Percentiles rank a stretch among this genome's conserved stretches.
These are phyloP conservation scores for Nicotiana tomentosiformis DNA, from an alignment of 257 asterid genomes.

Conservation along the genomic window DNA sequence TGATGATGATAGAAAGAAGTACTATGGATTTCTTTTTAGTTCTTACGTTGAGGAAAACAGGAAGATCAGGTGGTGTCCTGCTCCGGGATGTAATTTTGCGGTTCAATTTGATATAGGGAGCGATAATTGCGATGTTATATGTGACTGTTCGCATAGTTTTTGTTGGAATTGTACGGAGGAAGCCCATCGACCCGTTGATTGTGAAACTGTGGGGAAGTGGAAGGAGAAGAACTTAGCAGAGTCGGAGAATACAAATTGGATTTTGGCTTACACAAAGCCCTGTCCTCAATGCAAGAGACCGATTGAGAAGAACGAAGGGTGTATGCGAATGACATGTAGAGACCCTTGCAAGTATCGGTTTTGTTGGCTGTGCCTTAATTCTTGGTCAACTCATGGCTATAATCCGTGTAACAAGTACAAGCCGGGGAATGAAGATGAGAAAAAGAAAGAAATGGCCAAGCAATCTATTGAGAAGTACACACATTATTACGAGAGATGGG, in stretches of 20 bases:
- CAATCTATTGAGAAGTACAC: constrained; percentile 13
- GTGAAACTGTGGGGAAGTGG: constrained; percentile 29
- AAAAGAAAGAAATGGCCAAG: constrained; percentile 12
- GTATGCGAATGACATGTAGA: constrained; percentile 12
- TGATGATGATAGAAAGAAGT: constrained; percentile 2
- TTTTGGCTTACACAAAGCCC: constrained; percentile 16
- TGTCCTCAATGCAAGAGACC: constrained; percentile 15
- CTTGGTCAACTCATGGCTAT: constrained; percentile 12
- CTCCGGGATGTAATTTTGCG: constrained; percentile 15
- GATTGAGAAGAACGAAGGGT: constrained; percentile 16
- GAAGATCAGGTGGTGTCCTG: constrained; percentile 23
- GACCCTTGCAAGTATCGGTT: constrained; percentile 12
- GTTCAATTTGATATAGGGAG: constrained; percentile 12
- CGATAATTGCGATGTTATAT: constrained; percentile 10
- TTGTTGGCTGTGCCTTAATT: constrained; percentile 13
- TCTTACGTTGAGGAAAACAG: constrained; percentile 17
- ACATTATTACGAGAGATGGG: constrained; percentile 20
- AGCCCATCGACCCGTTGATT: constrained; percentile 30
- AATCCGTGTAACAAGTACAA: constrained; percentile 11
- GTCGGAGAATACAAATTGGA: constrained; percentile 21
- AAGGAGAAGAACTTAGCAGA: constrained; percentile 22
- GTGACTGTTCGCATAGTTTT: constrained; percentile 11
- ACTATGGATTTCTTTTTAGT: constrained; percentile 3
- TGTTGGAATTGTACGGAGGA: constrained; percentile 25
- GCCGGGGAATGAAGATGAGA: constrained; percentile 10